A percentile compares a stretch with the other conserved stretches of the same genome.
Evolutionary conservation across 352 stramenopile species (phyloP).

Genomic region (Phytopythium boreale): DNA sequence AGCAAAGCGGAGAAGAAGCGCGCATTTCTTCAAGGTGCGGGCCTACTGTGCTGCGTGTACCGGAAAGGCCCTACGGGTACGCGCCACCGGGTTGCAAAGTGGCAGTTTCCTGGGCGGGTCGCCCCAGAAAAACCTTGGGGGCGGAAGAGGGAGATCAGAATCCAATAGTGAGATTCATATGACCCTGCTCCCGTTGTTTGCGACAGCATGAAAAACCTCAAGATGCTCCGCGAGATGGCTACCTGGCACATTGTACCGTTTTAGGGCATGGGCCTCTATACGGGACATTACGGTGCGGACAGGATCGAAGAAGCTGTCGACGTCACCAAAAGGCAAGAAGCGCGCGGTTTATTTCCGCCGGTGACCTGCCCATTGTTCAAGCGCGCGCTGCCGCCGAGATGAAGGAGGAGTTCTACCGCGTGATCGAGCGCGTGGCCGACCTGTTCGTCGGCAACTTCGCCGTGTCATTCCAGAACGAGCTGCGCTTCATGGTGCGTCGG

Average conservation of each 20-base stretch:
- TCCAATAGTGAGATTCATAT: background rate
- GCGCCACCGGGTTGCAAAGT: no score
- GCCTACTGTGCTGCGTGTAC: background rate
- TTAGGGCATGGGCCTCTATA: background rate
- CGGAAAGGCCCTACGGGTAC: background rate
- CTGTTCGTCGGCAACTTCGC: slow-evolving; percentile 82
- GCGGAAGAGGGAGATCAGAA: background rate
- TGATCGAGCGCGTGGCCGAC: slow-evolving; percentile 60
- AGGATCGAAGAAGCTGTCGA: background rate
- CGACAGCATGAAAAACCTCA: background rate
- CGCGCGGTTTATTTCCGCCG: no score
- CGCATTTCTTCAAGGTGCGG: slow-evolving; percentile 1
- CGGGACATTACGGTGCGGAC: background rate
- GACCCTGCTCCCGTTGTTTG: background rate
- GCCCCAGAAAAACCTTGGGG: background rate
- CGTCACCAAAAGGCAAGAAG: background rate
- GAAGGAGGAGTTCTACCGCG: slow-evolving; percentile 61
- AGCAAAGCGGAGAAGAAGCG: background rate
- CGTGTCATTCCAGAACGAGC: slow-evolving; percentile 81
- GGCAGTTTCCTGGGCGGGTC: background rate
- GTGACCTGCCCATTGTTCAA: slow-evolving; percentile 1
- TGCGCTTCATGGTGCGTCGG: slow-evolving; percentile 75
- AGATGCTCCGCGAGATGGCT: background rate
- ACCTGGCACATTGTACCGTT: background rate
- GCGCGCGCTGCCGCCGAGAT: slow-evolving; percentile 24